These are phyloP conservation scores for Rutstroemia sp. DNA, from an alignment of 2,329 filamentous ascomycete species.

Conservation along the genomic window DNA sequence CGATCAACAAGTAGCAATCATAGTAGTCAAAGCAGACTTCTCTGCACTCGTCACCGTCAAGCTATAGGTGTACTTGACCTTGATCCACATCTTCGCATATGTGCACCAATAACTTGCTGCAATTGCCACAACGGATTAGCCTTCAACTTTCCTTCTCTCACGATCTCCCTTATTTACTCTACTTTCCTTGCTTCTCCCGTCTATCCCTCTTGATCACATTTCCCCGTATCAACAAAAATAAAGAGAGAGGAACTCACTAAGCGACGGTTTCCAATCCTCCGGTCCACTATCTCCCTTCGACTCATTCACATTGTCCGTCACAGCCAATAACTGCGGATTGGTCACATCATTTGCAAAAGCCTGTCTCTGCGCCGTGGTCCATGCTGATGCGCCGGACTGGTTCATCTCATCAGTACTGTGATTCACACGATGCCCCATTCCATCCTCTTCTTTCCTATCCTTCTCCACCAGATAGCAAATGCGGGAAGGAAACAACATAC, in stretches of 20 bases:
- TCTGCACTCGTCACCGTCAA: slow-evolving; percentile 65
- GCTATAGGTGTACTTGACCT: slow-evolving; percentile 66
- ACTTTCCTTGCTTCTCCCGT: too few relatives aligned
- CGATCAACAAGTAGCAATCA: slow-evolving; percentile 57
- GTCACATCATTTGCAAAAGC: slow-evolving; percentile 70
- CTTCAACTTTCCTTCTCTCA: not conserved
- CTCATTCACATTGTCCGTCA: slow-evolving; percentile 71
- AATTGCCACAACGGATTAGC: slow-evolving; percentile 7
- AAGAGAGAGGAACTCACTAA: slow-evolving; percentile 27
- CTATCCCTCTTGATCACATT: too few relatives aligned
- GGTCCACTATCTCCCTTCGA: slow-evolving; percentile 67
- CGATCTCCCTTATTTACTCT: not conserved
- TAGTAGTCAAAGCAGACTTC: slow-evolving; percentile 57
- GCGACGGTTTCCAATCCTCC: slow-evolving; percentile 62
- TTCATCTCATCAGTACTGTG: too few relatives aligned
- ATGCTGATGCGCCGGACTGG: slow-evolving; percentile 53
- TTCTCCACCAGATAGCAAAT: too few relatives aligned
- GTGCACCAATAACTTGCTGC: slow-evolving; percentile 62
- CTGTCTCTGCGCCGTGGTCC: slow-evolving; percentile 62
- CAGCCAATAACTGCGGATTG: slow-evolving; percentile 70
- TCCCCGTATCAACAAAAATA: not conserved
- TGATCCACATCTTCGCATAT: slow-evolving; percentile 67
- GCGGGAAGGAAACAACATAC: not conserved
- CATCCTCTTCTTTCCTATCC: too few relatives aligned
- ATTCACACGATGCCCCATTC: too few relatives aligned